phyloP scores from a whole-genome alignment of 306 rosid species.

The cucumber (Cucumis sativus) region Cucumber_9930_V3 NC_026659.2:26493001-26493500 shows the following conservation, averaged over 20 bases:
- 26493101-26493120: background rate
- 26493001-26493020: too few relatives aligned
- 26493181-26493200: background rate
- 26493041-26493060: too few relatives aligned
- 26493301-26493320: slow-evolving; percentile 6
- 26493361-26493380: slow-evolving; percentile 7
- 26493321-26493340: background rate
- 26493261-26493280: slow-evolving; percentile 1
- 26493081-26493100: background rate
- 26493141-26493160: background rate
- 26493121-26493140: background rate
- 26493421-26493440: slow-evolving; percentile 17
- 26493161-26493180: background rate
- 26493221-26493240: background rate
- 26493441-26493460: slow-evolving; percentile 24
- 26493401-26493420: slow-evolving; percentile 11
- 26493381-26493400: slow-evolving; percentile 24
- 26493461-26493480: slow-evolving; percentile 24
- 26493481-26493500: background rate
- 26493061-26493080: background rate
- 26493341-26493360: background rate
- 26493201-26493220: slow-evolving; percentile 4
- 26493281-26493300: slow-evolving; percentile 10
- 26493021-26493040: too few relatives aligned
- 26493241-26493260: background rate